Evolutionary conservation across 139 green algal genomes (phyloP).

Genomic region (Chlorella sp.): DNA sequence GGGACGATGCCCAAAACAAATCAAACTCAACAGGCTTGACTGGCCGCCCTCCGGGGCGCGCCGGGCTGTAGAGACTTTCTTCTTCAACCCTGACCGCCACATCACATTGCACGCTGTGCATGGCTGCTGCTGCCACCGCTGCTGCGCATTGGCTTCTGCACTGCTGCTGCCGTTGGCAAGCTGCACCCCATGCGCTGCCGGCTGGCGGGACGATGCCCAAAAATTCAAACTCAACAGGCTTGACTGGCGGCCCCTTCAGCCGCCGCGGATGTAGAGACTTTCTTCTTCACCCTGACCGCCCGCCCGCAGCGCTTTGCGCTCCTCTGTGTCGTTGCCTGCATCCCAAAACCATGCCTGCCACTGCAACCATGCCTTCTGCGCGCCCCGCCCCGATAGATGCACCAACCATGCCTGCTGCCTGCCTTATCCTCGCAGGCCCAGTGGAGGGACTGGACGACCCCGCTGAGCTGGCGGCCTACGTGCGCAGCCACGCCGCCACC

Average conservation of each 20-base stretch:
- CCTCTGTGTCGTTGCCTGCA: background rate
- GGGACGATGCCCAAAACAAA: constrained; percentile 29
- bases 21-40: constrained; percentile 53
- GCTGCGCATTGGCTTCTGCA: background rate
- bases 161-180: background rate
- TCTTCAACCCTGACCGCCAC: constrained; percentile 29
- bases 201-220: constrained; percentile 9
- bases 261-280: constrained; percentile 25
- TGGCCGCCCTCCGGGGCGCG: background rate
- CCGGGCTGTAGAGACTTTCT: constrained; percentile 31
- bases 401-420: background rate
- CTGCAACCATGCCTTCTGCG: background rate
- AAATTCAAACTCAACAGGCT: constrained; percentile 53
- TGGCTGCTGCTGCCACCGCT: too few relatives aligned
- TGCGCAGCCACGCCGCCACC: constrained; percentile 75
- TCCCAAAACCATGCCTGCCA: background rate
- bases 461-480: constrained; percentile 29
- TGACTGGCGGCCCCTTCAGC: constrained; percentile 20
- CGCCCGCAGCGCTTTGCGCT: background rate
- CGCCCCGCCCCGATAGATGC: too few relatives aligned
- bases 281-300: constrained; percentile 37
- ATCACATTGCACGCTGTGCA: background rate
- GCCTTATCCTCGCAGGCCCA: background rate
- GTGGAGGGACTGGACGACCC: constrained; percentile 34
- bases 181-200: background rate